These are phyloP conservation scores for Codiaeum variegatum DNA, from an alignment of 441 rosid species.

Conservation along the genomic window DNA sequence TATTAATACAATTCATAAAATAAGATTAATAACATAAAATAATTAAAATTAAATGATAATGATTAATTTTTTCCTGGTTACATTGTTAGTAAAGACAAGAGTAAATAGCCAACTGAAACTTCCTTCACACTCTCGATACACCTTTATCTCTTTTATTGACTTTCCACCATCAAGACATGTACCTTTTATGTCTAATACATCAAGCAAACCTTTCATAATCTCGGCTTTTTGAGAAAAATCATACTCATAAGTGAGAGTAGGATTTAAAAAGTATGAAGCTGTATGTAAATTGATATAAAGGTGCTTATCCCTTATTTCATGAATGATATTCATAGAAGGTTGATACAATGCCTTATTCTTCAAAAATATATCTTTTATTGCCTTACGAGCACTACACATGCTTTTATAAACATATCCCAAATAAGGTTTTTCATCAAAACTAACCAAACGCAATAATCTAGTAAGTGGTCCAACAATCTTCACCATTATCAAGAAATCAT, in stretches of 20 bases:
- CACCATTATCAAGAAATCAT: not conserved
- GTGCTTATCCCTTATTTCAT: not conserved
- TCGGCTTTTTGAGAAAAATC: not conserved
- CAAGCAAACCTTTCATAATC: too few species aligned
- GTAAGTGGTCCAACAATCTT: not conserved
- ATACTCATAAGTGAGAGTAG: not conserved
- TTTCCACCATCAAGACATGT: too few species aligned
- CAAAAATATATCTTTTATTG: not conserved
- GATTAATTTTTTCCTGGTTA: too few species aligned
- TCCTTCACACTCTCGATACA: too few species aligned
- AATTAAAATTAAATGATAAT: too few species aligned
- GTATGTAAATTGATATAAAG: not conserved
- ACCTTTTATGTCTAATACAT: too few species aligned
- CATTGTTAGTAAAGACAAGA: too few species aligned
- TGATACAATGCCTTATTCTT: not conserved
- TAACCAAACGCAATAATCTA: not conserved
- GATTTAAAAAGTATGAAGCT: slow-evolving; percentile 10
- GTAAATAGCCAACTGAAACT: too few species aligned
- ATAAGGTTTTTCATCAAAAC: not conserved
- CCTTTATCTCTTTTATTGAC: too few species aligned
- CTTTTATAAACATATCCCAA: not conserved
- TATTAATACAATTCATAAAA: too few species aligned
- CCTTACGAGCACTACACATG: not conserved
- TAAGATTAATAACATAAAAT: not conserved
- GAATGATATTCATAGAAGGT: not conserved